phyloP scores from a whole-genome alignment of 108 stramenopile species.

The Nannochloropsis salina region DNA sequence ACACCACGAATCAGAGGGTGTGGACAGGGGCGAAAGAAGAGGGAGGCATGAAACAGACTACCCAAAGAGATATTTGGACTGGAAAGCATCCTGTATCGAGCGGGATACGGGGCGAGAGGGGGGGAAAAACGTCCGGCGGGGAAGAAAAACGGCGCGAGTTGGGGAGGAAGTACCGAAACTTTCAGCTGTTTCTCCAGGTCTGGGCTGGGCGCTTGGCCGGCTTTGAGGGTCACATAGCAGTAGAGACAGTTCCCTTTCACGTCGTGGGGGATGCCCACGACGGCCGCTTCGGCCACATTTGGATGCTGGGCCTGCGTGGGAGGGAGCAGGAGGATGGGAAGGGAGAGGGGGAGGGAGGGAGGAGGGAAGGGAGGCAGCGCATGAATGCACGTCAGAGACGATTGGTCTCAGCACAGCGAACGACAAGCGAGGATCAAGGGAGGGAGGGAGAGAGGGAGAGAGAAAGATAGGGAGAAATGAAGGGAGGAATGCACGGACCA shows the following conservation, averaged over 20 bases:
- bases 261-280: conserved; percentile 78
- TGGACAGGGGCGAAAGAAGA: no score
- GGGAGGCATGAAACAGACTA: no score
- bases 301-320: neutral
- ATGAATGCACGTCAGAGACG: neutral
- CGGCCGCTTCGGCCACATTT: conserved; percentile 76
- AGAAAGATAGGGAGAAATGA: neutral
- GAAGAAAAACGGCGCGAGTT: neutral
- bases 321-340: neutral
- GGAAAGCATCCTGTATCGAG: no score
- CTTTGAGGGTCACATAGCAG: conserved; percentile 68
- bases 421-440: neutral
- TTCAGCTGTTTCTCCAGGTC: conserved; percentile 26
- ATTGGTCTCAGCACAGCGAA: neutral
- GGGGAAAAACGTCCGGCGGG: neutral
- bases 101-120: neutral
- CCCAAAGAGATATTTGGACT: no score
- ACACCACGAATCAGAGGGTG: no score
- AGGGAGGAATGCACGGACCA: neutral
- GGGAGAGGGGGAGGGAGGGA: neutral
- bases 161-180: conserved; percentile 22
- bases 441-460: neutral
- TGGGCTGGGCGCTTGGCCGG: conserved; percentile 45
- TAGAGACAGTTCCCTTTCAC: conserved; percentile 84
- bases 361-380: neutral